These are phyloP conservation scores for Metschnikowia lachancei DNA, from an alignment of 805 yeast species.

Conservation along the genomic window DNA sequence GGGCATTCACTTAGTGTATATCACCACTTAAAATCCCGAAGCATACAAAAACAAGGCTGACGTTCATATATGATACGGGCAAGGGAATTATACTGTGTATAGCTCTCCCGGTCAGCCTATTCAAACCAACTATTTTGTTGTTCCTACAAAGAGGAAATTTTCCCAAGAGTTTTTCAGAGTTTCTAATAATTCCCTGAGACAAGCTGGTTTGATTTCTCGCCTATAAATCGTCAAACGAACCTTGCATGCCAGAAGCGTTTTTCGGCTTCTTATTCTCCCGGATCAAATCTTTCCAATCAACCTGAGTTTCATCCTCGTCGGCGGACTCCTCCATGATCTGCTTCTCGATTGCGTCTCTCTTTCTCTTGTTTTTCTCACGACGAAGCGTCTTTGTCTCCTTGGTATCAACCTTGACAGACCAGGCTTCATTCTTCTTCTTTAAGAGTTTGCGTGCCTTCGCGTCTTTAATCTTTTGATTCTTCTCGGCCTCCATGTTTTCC, in stretches of 20 bases:
- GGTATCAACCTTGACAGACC: slow-evolving; percentile 70
- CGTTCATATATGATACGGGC: too few relatives aligned
- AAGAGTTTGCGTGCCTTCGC: slow-evolving; percentile 44
- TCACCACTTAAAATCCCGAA: too few relatives aligned
- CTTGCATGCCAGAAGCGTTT: slow-evolving; percentile 41
- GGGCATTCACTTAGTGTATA: too few relatives aligned
- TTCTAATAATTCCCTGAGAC: not conserved
- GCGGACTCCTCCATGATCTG: slow-evolving; percentile 45
- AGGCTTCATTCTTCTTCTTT: slow-evolving; percentile 59
- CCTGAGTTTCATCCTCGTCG: slow-evolving; percentile 42
- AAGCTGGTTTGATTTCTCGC: too few relatives aligned
- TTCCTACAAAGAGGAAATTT: too few relatives aligned
- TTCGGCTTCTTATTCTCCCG: slow-evolving; percentile 61
- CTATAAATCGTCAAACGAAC: slow-evolving; percentile 56
- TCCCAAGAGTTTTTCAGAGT: too few relatives aligned
- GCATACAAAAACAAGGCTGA: too few relatives aligned
- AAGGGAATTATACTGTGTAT: too few relatives aligned
- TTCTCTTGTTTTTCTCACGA: slow-evolving; percentile 63
- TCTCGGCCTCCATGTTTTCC: slow-evolving; percentile 52
- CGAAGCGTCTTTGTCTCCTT: slow-evolving; percentile 63
- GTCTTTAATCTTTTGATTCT: slow-evolving; percentile 34
- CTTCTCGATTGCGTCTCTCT: slow-evolving; percentile 65
- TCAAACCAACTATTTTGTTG: too few relatives aligned
- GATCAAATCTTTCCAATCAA: slow-evolving; percentile 88
- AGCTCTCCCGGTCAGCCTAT: too few relatives aligned